These are phyloP conservation scores for Penicillium sp. DNA, from an alignment of 2,329 filamentous ascomycete genomes.

Conservation along the genomic window DNA sequence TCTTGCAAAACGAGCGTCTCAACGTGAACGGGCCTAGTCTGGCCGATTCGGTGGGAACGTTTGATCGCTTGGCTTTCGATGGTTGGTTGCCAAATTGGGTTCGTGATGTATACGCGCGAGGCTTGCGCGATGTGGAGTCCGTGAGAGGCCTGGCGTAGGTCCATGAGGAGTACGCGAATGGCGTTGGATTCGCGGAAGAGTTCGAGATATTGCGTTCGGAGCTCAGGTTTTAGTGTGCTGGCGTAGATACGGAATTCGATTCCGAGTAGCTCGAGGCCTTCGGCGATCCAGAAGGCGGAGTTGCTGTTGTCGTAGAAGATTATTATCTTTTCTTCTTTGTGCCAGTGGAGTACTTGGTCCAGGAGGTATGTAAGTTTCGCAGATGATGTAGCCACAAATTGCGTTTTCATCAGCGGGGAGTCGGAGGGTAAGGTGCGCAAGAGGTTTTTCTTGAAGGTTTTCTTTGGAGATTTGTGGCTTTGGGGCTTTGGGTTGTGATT, in stretches of 20 bases:
- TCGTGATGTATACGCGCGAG: constrained; percentile 86
- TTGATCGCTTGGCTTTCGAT: constrained; percentile 92
- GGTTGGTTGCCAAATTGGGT: constrained; percentile 81
- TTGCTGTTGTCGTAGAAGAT: constrained; percentile 93
- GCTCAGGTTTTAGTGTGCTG: constrained; percentile 60
- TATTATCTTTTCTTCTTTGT: constrained; percentile 79
- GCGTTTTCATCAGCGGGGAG: constrained; percentile 63
- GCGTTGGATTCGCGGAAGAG: constrained; percentile 72
- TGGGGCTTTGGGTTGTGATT: constrained; percentile 31
- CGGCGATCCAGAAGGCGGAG: constrained; percentile 81
- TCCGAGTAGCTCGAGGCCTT: constrained; percentile 74
- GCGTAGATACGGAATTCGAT: constrained; percentile 65
- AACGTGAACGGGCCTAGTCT: constrained; percentile 76
- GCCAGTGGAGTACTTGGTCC: constrained; percentile 69
- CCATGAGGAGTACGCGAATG: constrained; percentile 84
- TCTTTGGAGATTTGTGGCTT: constrained; percentile 31
- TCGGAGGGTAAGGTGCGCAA: constrained; percentile 35
- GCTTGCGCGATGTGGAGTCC: constrained; percentile 84
- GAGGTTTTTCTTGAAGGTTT: constrained; percentile 35
- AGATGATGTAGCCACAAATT: constrained; percentile 78
- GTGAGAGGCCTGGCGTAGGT: constrained; percentile 85
- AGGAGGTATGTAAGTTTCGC: constrained; percentile 87
- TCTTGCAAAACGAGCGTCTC: constrained; percentile 81
- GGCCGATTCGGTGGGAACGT: constrained; percentile 84
- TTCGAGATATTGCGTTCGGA: constrained; percentile 75